These are phyloP conservation scores for Ogataea hybrid DNA, from an alignment of 1,139 yeast species.

Conservation along the genomic window DNA sequence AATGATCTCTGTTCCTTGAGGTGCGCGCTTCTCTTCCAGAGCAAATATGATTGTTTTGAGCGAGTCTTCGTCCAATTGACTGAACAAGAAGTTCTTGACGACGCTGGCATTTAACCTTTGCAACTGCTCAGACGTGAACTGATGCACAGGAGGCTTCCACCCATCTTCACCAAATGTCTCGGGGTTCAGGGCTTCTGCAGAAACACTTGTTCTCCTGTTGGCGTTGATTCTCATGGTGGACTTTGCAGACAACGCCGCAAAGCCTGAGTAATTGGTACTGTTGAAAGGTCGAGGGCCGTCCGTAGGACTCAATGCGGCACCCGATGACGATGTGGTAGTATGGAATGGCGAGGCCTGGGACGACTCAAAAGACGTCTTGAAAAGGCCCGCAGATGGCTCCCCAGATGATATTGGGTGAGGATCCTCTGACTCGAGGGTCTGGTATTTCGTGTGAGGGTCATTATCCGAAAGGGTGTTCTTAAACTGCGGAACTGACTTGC, in stretches of 20 bases:
- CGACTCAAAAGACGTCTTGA: conserved; percentile 9
- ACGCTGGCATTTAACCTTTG: conserved; percentile 68
- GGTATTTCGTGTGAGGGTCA: conserved; percentile 56
- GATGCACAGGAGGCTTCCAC: conserved; percentile 74
- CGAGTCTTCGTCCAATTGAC: conserved; percentile 69
- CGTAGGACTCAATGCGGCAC: neutral
- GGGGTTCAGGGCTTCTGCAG: conserved; percentile 73
- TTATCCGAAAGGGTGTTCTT: conserved; percentile 64
- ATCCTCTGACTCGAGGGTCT: conserved; percentile 19
- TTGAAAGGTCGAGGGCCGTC: neutral
- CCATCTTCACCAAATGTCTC: conserved; percentile 53
- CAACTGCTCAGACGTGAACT: conserved; percentile 63
- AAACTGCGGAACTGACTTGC: conserved; percentile 38
- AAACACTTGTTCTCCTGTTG: conserved; percentile 81
- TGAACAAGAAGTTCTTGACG: conserved; percentile 78
- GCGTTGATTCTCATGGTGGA: conserved; percentile 61
- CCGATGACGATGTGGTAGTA: conserved; percentile 6
- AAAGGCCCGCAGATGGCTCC: conserved; percentile 7
- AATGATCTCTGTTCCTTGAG: conserved; percentile 66
- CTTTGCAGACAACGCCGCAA: conserved; percentile 25
- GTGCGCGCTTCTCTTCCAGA: conserved; percentile 65
- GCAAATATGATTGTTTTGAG: conserved; percentile 79
- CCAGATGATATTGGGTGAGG: conserved; percentile 9
- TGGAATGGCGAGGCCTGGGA: conserved; percentile 11
- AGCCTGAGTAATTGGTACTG: conserved; percentile 15